phyloP scores from a whole-genome alignment of 768 basidiomycete species.

The Clitopilus hobsonii region DNA sequence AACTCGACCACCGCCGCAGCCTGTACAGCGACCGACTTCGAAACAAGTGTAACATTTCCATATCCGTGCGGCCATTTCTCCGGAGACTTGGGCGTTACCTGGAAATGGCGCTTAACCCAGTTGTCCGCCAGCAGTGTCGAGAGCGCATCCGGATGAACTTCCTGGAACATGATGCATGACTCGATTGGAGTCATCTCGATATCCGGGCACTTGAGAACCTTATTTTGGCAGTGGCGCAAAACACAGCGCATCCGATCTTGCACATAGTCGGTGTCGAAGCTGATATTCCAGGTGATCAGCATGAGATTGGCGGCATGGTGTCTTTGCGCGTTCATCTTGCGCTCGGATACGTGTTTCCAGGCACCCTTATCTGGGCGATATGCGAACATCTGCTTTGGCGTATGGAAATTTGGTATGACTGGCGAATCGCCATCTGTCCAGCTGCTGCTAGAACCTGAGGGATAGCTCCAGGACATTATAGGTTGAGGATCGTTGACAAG shows the following conservation, averaged over 20 bases:
- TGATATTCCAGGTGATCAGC: conserved; percentile 72
- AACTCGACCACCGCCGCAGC: conserved; percentile 49
- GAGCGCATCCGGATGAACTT: conserved; percentile 47
- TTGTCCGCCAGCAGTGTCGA: conserved; percentile 43
- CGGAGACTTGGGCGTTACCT: conserved; percentile 48
- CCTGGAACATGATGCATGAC: conserved; percentile 67
- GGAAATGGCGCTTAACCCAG: conserved; percentile 63
- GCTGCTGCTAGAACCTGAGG: not conserved
- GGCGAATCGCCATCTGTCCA: not conserved
- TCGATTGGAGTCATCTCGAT: conserved; percentile 44
- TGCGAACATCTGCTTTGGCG: conserved; percentile 26
- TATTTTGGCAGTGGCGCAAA: conserved; percentile 50
- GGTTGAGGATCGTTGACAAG: not conserved
- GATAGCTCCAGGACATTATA: not conserved
- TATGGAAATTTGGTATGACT: not conserved
- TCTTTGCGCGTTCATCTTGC: conserved; percentile 20
- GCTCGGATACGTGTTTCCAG: conserved; percentile 43
- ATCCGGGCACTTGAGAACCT: conserved; percentile 42
- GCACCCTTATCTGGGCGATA: conserved; percentile 31
- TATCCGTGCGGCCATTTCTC: conserved; percentile 58
- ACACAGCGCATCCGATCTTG: conserved; percentile 42
- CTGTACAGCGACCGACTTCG: conserved; percentile 47
- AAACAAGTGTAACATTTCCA: conserved; percentile 70
- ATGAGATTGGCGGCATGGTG: conserved; percentile 32
- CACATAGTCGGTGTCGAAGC: conserved; percentile 33